Percentiles rank a stretch among this genome's conserved stretches.
Evolutionary conservation across 1,139 yeast genomes (phyloP).

Genomic region (Magnusiomyces suaveolens): DNA sequence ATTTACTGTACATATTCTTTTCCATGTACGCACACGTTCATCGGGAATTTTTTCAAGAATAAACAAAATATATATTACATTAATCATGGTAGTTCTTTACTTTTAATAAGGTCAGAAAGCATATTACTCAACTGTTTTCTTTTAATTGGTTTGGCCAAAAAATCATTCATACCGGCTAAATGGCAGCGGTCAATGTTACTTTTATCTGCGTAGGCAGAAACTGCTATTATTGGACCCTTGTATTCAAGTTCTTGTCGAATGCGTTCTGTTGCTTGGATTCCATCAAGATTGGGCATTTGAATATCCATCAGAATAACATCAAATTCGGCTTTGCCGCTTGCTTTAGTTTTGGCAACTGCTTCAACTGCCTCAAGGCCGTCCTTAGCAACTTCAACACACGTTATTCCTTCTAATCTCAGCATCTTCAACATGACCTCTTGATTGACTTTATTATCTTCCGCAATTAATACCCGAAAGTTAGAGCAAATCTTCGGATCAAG

Average conservation of each 20-base stretch:
- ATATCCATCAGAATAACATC: conserved; percentile 90
- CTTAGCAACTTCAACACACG: conserved; percentile 64
- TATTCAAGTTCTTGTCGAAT: conserved; percentile 55
- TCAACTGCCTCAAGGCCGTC: conserved; percentile 75
- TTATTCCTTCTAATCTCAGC: conserved; percentile 76
- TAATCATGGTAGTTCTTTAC: not conserved
- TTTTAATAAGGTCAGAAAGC: conserved; percentile 9
- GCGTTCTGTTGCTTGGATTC: conserved; percentile 66
- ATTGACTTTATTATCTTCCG: conserved; percentile 88
- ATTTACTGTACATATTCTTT: no score
- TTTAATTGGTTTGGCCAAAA: conserved; percentile 78
- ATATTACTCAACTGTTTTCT: conserved; percentile 33
- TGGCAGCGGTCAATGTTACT: conserved; percentile 79
- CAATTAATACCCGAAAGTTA: conserved; percentile 53
- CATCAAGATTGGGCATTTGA: conserved; percentile 93
- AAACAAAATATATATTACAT: not conserved
- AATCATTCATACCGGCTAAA: conserved; percentile 82
- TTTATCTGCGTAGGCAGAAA: conserved; percentile 91
- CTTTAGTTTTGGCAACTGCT: not conserved
- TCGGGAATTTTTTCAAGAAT: no score
- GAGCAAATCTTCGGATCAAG: conserved; percentile 36
- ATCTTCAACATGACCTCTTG: conserved; percentile 88
- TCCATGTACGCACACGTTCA: no score
- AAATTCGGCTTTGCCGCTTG: conserved; percentile 25
- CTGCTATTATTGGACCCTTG: conserved; percentile 72